Base-by-base conservation (phyloP, 495 filamentous ascomycete genomes). In the Penicillium egyptiacum region DNA sequence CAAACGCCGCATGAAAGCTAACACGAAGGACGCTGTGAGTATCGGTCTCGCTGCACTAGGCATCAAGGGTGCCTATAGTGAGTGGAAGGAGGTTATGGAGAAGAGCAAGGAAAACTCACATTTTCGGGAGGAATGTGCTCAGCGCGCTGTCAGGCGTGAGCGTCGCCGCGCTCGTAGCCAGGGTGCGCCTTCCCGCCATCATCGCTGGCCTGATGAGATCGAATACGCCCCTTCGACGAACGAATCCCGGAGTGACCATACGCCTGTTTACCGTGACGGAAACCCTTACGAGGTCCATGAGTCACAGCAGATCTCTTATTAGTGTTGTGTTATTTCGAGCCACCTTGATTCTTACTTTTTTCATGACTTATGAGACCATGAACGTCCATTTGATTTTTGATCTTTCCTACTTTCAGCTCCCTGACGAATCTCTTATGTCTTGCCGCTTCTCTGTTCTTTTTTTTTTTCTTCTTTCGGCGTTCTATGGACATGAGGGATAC, bases 31-130 rank as follows among this genome's bases (percentile, higher is more conserved):
- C 68, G 84, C 85, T 11, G 86, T 90, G 3, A 87, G 87, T 35
- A 77, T 96, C 1, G 90, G 91, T 60, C 87, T 96, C 48, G 91
- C 91, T 12, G 90, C 89, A 3, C 76, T 95, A 31, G 90, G 92
- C 66, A 88, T 96, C 78, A 92, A 91, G 72, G 86, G 88, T 33
- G 91, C 90, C 41, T 78, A 91, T 60, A 81, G 80, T 4, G 89
- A 92, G 69, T 88, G 86, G 86, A 81, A 86, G 67, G 80, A 86
- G 58, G 83, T 83, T 59, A 78, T 83, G 37, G 79, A 87, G 70
- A 78, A 86, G 64, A 75, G 82, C 33, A 76, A 81, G 57, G 79
- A 82, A 56, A 70, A 73, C 28, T 62, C 74, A 10, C 71, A 84
- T 45, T 80, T 87, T 35, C 73, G 81, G 54, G 64, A 78, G 52